Evolutionary conservation across 1,284 basidiomycete species (phyloP).

Genomic region (Agroathelia rolfsii): DNA sequence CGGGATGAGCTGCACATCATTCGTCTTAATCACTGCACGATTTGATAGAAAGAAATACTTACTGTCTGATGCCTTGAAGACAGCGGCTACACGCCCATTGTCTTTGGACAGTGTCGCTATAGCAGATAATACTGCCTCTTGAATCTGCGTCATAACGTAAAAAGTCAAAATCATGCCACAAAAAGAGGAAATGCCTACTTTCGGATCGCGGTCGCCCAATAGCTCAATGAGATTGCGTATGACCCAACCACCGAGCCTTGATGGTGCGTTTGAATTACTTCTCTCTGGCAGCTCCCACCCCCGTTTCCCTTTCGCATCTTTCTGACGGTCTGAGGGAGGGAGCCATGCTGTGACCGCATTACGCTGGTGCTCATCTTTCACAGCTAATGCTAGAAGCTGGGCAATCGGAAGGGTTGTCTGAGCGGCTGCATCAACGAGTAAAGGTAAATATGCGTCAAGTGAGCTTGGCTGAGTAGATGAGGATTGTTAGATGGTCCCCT

Average conservation of each 20-base stretch:
- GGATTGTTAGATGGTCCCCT: conserved; percentile 3
- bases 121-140: conserved; percentile 63
- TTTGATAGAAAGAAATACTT: no score
- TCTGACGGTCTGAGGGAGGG: conserved; percentile 42
- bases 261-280: conserved; percentile 27
- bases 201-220: conserved; percentile 40
- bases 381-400: conserved; percentile 42
- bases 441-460: conserved; percentile 56
- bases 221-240: conserved; percentile 38
- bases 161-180: neutral
- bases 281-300: conserved; percentile 56
- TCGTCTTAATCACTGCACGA: conserved; percentile 27
- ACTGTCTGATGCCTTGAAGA: no score
- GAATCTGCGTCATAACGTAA: conserved; percentile 30
- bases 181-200: conserved; percentile 26
- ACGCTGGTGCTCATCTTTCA: conserved; percentile 47
- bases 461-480: conserved; percentile 36
- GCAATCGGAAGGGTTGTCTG: conserved; percentile 39
- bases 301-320: conserved; percentile 46
- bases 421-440: conserved; percentile 34
- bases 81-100: conserved; percentile 40
- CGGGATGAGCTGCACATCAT: conserved; percentile 18
- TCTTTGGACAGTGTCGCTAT: conserved; percentile 66
- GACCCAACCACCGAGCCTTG: conserved; percentile 48
- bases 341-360: conserved; percentile 52